Percentiles rank a stretch among this genome's conserved stretches.
phyloP scores from a whole-genome alignment of 352 stramenopile species.

The Pythium plurisporium region DNA sequence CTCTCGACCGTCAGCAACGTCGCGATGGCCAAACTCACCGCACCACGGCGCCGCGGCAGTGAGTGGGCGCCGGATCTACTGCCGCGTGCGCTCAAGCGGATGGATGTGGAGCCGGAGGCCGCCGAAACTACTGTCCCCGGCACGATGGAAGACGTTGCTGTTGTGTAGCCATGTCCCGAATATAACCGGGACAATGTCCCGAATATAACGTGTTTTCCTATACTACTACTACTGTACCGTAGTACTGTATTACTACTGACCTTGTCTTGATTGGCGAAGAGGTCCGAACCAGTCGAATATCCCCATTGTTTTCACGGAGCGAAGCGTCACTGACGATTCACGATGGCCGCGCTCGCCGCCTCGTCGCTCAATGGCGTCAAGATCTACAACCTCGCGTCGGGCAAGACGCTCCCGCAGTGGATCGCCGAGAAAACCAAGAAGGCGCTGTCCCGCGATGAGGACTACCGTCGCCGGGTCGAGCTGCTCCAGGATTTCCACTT shows the following conservation, averaged over 20 bases:
- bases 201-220: slow-evolving; percentile 10
- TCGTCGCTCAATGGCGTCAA: slow-evolving; percentile 91
- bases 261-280: slow-evolving; percentile 23
- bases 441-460: slow-evolving; percentile 68
- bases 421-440: slow-evolving; percentile 88
- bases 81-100: slow-evolving; percentile 51
- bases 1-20: slow-evolving; percentile 55
- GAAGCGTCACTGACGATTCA: slow-evolving; percentile 18
- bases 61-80: slow-evolving; percentile 73
- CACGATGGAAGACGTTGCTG: background rate
- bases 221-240: too few relatives aligned
- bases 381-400: slow-evolving; percentile 95
- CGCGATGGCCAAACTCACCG: slow-evolving; percentile 60
- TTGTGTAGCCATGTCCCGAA: slow-evolving; percentile 25
- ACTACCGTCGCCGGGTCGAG: slow-evolving; percentile 93
- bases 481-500: slow-evolving; percentile 99
- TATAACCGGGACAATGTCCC: slow-evolving; percentile 1
- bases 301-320: background rate
- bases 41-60: slow-evolving; percentile 48
- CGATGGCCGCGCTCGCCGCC: slow-evolving; percentile 72
- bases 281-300: slow-evolving; percentile 16
- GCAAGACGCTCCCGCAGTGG: slow-evolving; percentile 94
- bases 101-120: slow-evolving; percentile 18
- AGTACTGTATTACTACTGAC: too few relatives aligned
- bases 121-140: background rate